These are phyloP conservation scores for Peniophora sp. DNA, from an alignment of 1,284 basidiomycete genomes.

Conservation along the genomic window DNA sequence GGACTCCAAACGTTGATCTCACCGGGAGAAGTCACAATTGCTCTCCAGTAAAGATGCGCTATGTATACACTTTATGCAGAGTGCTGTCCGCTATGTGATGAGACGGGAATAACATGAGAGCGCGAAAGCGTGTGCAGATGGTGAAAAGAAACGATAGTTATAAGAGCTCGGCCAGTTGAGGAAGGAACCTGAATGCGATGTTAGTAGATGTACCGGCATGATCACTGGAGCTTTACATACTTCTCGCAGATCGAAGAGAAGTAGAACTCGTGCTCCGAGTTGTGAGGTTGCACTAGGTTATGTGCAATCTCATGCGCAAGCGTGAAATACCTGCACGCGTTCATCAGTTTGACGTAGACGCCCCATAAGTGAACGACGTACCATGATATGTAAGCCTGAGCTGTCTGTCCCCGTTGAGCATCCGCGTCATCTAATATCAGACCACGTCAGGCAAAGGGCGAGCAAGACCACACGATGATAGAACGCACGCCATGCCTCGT, in stretches of 20 bases:
- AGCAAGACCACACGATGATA: background rate
- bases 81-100: no score
- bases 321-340: conserved; percentile 69
- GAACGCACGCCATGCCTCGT: conserved; percentile 79
- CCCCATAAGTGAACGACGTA: conserved; percentile 20
- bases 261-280: conserved; percentile 89
- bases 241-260: conserved; percentile 86
- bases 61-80: no score
- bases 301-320: conserved; percentile 90
- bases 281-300: conserved; percentile 72
- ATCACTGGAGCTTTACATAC: conserved; percentile 24
- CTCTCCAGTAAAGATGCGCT: no score
- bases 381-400: conserved; percentile 79
- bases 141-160: no score
- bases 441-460: background rate
- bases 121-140: no score
- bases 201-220: no score
- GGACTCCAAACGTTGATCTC: no score
- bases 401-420: conserved; percentile 48
- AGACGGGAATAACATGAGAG: no score
- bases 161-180: no score
- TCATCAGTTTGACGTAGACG: background rate
- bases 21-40: no score
- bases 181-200: no score
- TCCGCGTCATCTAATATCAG: conserved; percentile 58